Evolutionary conservation across 768 basidiomycete genomes (phyloP).

Genomic region (Mycena kentingensis): DNA sequence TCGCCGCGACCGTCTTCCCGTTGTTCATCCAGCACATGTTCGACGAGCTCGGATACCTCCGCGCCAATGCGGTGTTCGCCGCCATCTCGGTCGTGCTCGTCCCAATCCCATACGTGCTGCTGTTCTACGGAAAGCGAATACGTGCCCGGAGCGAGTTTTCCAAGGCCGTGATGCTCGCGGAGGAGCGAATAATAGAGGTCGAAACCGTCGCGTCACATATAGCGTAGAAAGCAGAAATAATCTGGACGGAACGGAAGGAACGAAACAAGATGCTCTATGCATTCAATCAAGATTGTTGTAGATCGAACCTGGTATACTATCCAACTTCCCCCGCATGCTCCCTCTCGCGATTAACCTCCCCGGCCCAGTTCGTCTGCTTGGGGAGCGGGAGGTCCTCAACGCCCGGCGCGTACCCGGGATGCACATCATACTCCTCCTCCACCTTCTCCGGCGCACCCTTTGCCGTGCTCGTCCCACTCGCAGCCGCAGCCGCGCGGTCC

Average conservation of each 20-base stretch:
- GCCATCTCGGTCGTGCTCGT: slow-evolving; percentile 54
- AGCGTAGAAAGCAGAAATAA: background rate
- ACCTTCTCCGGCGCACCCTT: slow-evolving; percentile 28
- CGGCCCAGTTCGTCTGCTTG: slow-evolving; percentile 26
- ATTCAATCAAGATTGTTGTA: too few relatives aligned
- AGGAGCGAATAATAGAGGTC: background rate
- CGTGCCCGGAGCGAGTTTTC: slow-evolving; percentile 44
- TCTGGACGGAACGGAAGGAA: too few relatives aligned
- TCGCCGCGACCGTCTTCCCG: slow-evolving; percentile 56
- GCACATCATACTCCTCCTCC: slow-evolving; percentile 28
- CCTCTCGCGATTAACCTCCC: slow-evolving; percentile 24
- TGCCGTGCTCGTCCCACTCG: slow-evolving; percentile 33
- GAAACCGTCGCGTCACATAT: background rate
- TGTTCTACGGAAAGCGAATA: slow-evolving; percentile 45
- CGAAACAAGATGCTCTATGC: too few relatives aligned
- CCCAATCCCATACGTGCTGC: slow-evolving; percentile 59
- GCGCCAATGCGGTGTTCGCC: slow-evolving; percentile 62
- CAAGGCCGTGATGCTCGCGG: slow-evolving; percentile 35
- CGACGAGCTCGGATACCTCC: slow-evolving; percentile 52
- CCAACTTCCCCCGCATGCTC: slow-evolving; percentile 20
- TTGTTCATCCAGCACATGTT: slow-evolving; percentile 67
- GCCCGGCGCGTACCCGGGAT: slow-evolving; percentile 26
- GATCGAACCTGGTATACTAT: too few relatives aligned
- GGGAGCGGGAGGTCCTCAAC: slow-evolving; percentile 21
- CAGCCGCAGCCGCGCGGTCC: slow-evolving; percentile 53